Conservation (phyloP, 352 stramenopile species). For the Phytophthora nicotianae region DNA sequence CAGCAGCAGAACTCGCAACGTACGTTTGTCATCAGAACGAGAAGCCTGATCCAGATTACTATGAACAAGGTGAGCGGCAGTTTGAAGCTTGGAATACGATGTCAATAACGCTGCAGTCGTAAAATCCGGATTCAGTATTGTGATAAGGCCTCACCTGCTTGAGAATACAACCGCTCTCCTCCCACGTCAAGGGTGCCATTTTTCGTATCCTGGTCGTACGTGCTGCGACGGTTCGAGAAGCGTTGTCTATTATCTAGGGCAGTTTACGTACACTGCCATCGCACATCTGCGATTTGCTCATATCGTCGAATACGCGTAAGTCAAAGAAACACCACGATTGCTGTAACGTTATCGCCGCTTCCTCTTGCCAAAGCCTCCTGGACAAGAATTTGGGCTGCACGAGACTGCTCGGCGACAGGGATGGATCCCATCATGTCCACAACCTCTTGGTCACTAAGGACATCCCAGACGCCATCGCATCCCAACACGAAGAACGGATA, state of each 20-base stretch:
- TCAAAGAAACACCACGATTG: constrained; percentile 76
- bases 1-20: constrained; percentile 10
- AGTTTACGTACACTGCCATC: background rate
- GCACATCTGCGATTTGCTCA: too few species aligned
- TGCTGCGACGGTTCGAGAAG: constrained; percentile 18
- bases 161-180: constrained; percentile 29
- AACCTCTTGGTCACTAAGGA: constrained; percentile 72
- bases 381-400: constrained; percentile 62
- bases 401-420: constrained; percentile 35
- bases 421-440: constrained; percentile 65
- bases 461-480: constrained; percentile 85
- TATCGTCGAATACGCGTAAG: background rate
- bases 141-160: constrained; percentile 28
- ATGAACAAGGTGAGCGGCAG: constrained; percentile 26
- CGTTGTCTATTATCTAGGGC: constrained; percentile 8
- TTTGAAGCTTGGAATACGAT: constrained; percentile 24
- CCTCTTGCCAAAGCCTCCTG: constrained; percentile 55
- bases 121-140: background rate
- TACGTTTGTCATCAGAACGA: constrained; percentile 3
- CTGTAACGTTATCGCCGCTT: constrained; percentile 82
- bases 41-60: constrained; percentile 1
- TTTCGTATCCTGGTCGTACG: background rate
- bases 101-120: constrained; percentile 6
- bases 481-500: constrained; percentile 76
- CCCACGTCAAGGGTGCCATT: constrained; percentile 23